Evolutionary conservation across 257 asterid species (phyloP).

Genomic region (Solanum corneliomulleri): DNA sequence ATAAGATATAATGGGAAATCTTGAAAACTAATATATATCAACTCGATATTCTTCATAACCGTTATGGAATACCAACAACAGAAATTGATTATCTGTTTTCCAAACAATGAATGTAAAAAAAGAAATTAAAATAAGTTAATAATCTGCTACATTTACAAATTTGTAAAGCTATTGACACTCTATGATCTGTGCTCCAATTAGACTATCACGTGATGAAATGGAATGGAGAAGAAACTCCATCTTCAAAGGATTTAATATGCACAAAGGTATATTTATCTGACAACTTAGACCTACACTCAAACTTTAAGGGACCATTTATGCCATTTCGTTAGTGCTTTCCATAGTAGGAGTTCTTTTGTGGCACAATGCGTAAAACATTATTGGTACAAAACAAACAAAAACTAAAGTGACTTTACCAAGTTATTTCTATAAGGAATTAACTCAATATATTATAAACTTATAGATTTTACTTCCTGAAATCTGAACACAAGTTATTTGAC

Average conservation of each 20-base stretch:
- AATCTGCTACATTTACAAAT: neutral
- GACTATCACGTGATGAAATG: neutral
- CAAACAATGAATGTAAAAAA: neutral
- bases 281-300: neutral
- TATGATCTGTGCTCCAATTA: neutral
- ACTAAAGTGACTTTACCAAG: neutral
- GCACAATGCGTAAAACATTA: neutral
- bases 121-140: neutral
- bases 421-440: neutral
- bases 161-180: neutral
- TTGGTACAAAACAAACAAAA: neutral
- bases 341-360: neutral
- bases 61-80: too few relatives aligned
- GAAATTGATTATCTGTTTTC: neutral
- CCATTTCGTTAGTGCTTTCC: neutral
- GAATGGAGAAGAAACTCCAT: neutral
- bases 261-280: neutral
- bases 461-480: too few relatives aligned
- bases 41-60: too few relatives aligned
- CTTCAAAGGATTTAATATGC: neutral
- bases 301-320: neutral
- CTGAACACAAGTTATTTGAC: neutral
- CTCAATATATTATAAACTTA: neutral
- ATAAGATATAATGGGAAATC: neutral
- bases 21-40: too few relatives aligned